A percentile compares a stretch with the other conserved stretches of the same genome.
Conservation (phyloP, 306 rosid species). For the Herpetospermum pedunculosum region DNA sequence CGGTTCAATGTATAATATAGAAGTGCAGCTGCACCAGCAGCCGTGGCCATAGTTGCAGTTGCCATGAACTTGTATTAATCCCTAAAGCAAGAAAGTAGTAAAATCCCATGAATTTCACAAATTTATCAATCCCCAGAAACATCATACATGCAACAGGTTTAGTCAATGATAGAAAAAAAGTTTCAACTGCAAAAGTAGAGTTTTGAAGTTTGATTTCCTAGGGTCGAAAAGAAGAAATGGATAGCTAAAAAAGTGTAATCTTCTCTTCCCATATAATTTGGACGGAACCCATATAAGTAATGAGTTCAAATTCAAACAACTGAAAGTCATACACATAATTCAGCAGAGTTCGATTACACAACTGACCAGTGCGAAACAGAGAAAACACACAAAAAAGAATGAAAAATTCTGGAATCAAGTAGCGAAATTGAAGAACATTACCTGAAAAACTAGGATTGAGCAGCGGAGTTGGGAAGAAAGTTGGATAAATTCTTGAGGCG, state of each 20-base stretch:
- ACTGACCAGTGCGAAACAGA: not conserved
- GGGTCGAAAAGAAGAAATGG: not conserved
- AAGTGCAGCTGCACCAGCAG: constrained; percentile 96
- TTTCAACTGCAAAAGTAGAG: too few relatives aligned
- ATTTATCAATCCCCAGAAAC: not conserved
- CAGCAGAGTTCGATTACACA: not conserved
- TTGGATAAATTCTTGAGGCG: too few relatives aligned
- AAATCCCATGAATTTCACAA: not conserved
- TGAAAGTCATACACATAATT: not conserved
- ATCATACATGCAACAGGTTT: not conserved
- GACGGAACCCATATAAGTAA: not conserved
- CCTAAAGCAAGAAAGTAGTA: constrained; percentile 15
- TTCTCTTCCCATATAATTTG: not conserved
- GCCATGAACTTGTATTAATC: constrained; percentile 55
- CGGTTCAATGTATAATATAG: constrained; percentile 73
- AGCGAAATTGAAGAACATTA: not conserved
- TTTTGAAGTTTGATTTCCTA: too few relatives aligned
- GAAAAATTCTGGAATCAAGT: not conserved
- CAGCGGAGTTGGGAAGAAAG: not conserved
- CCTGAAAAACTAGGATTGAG: not conserved
- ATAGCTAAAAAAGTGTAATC: not conserved
- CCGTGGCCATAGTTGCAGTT: constrained; percentile 97
- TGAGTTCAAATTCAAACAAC: not conserved
- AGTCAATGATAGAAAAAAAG: not conserved
- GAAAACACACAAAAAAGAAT: not conserved